Evolutionary conservation across 345 rosid genomes (phyloP), one percentile per base, ranked within the genome.

Genomic region (Ceriops tagal): DNA sequence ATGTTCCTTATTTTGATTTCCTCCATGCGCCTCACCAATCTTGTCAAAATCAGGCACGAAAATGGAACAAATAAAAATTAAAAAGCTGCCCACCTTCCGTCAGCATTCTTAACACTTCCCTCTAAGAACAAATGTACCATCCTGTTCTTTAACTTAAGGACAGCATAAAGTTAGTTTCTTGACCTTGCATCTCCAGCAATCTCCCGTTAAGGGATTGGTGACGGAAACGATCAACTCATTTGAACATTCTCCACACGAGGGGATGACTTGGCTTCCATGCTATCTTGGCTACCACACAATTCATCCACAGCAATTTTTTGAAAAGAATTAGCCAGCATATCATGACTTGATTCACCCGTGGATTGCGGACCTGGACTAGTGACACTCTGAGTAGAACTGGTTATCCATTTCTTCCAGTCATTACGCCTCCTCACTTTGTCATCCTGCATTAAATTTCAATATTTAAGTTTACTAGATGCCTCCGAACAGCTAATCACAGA

Each of bases 361-460:
- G 86, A 73, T 15, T 67, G 65, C 35, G 34, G 49, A 53, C 77
- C 74, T 6, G 69, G 62, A 31, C 77, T 86, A 8, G 80, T 20
- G 26, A 74, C 34, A 76, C 59, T 64, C 51, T 66, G 65, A 57
- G 61, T 64, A 32, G 76, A 52, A 26, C 66, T 30, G 37, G 71
- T 53, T 13, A 85, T 63, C 86, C 88, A 85, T 73, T 78, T 81
- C 79, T 56, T 74, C 92, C 92, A 87, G 62, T 76, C 88, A 61
- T 64, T 66, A 39, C 79, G 84, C 72, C 88, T 82, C 83, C 92
- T 87, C 68, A 87, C 51, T 61, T 64, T 87, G 4, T 80, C 84
- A 69, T 79, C 84, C 92, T 87, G 80, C 34, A 66, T 56, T 30
- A 13, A 53, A 35, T 73, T 73, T 71, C 43, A 67, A 46, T 6